Evolutionary conservation across 306 rosid genomes (phyloP), one percentile per base, ranked within the genome.

Genomic region (Vigna mungo): DNA sequence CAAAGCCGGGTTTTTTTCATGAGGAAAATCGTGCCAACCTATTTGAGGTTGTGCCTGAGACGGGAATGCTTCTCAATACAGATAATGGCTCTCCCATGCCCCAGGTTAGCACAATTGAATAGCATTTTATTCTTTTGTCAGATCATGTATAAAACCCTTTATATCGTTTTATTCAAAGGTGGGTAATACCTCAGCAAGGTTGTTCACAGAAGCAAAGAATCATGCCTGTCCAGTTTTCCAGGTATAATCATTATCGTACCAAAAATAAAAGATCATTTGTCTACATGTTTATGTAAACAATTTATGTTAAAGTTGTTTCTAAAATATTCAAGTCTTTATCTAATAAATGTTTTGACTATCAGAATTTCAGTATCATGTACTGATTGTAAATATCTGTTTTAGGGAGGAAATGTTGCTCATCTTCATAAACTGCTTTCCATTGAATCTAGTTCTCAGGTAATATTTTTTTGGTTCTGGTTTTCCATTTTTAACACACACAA

Each of bases 321-420:
- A 39, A n/a, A n/a, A 39, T 78, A 30, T 49, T 51, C 5, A 18
- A 23, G 32, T 77, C 54, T 71, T 44, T 75, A 27, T 77, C 52
- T 23, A 52, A 32, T 69, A 61, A 48, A 56, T 44, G 51, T 63
- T 32, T 55, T 85, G 78, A 79, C 63, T 25, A 49, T 55, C 55
- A 63, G 20, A 32, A 67, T 76, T 58, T 68, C 67, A 41, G 25
- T 15, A 80, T 46, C 55, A 18, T 49, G 65, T 48, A 41, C 13
- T 81, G 77, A 46, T 74, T 27, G 25, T 81, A 72, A 66, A 47
- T 72, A 44, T 44, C 52, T 79, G 68, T 82, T 83, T 84, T 66
- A 94, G 98, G 99, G 99, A 82, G 99, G 99, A 86, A 89, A 84
- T 55, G 98, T 96, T 74, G 90, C 81, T 66, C 99, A 96, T 85